Base-by-base conservation (phyloP, 1,284 basidiomycete species). In the Bjerkandera adusta region DNA sequence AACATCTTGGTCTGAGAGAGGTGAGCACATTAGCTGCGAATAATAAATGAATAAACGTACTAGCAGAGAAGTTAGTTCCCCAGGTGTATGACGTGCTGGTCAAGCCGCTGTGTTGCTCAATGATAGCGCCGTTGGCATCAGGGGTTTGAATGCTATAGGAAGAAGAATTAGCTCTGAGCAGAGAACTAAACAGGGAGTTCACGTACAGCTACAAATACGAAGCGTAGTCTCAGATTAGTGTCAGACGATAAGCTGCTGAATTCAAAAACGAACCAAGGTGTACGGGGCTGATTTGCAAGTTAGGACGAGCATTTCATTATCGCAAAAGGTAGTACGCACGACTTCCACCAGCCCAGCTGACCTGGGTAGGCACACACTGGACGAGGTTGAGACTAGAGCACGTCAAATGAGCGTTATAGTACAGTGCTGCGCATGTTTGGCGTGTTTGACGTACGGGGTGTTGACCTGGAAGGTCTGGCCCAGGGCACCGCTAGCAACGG, bases 1-100 rank as follows among this genome's bases (percentile, higher is more conserved):
- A 37, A 85, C 56, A 18, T 51, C 59, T 5, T 71, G 75, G 15
- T 67, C 81, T 80, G 20, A 25, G 2, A 21, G 24, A 47, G 18
- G 26, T 32, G 4, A 39, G n/a, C 29, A 30, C 4, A 26, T 10
- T 7, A 15, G 15, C 43, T 13, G 21, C 27, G 6, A 16, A 35
- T 15, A 16, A 32, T n/a, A 13, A 39, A 43, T 12, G 13, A 21
- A 36, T 20, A 11, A 18, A 53, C 57, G 6, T 21, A 57, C 61
- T 54, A 6, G 51, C 50, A 7, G 58, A 37, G 40, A 63, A 57
- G 55, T 65, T 60, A 12, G 55, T 52, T 21, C 34, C 10, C 63
- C 65, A 67, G 15, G 52, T 58, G 57, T 62, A 62, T 16, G 55
- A 48, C 27, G 44, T 59, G 27, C 52, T 52, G 3, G 47, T 44